Conservation (phyloP, 768 basidiomycete genomes). For the Amanita molliuscula region DNA sequence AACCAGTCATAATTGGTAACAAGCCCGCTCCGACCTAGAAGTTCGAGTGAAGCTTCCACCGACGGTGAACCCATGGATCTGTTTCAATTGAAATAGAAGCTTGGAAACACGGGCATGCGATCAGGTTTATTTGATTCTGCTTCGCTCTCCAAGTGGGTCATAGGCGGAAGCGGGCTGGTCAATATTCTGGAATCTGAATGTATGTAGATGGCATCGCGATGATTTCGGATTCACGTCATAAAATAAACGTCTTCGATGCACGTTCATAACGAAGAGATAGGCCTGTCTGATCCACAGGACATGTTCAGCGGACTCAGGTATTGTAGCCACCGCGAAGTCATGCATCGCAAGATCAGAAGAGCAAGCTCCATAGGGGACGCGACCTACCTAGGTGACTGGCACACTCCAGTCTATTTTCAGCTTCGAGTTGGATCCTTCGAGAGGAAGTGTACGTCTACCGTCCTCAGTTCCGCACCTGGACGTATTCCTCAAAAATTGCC, state of each 20-base stretch:
- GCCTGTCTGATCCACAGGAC: no score
- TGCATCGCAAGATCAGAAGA: no score
- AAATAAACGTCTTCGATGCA: neutral
- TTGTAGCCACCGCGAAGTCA: no score
- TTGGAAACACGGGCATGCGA: neutral
- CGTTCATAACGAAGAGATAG: neutral
- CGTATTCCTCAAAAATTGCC: neutral
- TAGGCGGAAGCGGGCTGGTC: neutral
- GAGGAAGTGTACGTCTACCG: neutral
- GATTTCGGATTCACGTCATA: neutral
- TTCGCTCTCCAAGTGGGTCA: constrained; percentile 3
- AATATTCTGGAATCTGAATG: neutral
- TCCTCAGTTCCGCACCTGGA: neutral
- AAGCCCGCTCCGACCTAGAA: constrained; percentile 1
- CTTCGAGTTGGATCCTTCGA: neutral
- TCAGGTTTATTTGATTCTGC: neutral
- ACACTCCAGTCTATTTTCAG: no score
- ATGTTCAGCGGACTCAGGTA: no score
- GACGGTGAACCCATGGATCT: neutral
- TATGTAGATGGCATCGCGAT: neutral
- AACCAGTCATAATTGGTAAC: neutral
- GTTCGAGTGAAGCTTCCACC: neutral
- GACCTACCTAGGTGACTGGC: no score
- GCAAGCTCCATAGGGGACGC: neutral
- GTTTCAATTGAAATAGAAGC: neutral